Evolutionary conservation across 768 basidiomycete genomes (phyloP), one percentile per base, ranked within the genome.

Genomic region (Clathrus columnatus): DNA sequence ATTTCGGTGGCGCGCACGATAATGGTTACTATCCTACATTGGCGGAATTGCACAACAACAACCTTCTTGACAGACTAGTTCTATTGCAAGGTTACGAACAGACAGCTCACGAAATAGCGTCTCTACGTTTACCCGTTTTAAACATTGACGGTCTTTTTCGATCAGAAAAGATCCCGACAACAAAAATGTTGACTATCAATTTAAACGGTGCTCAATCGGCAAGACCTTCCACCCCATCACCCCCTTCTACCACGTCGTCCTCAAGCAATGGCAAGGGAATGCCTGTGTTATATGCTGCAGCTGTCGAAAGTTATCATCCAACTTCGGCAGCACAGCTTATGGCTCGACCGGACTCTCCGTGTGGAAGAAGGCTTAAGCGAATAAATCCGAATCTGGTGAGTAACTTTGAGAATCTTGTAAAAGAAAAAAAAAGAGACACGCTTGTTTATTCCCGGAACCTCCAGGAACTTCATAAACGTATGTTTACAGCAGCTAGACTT

Each of bases 381-480:
- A 75, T 87, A 57, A 86, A 88, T 65, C 82, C 84, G 28, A 78
- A 74, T 45, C 69, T 86, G 74, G 85, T 81, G 66, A 63, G 75
- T 67, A 32, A 29, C 18, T 10, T 17, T 16, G 2, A n/a, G 16
- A 48, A 16, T n/a, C n/a, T n/a, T 14, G 17, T 14, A 14, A 26
- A n/a, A 16, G 17, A 21, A 21, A 5, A 11, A 24, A 11, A 24
- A 48, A 7, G 17, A 59, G 56, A 24, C 53, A 46, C 44, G 36
- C 51, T 43, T 28, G 44, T 53, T 54, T 50, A 47, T 57, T 49
- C 20, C 16, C 44, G 48, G 44, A 32, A 27, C 58, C 41, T 29
- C 51, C 61, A 89, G 86, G 85, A 85, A 29, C 72, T 88, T 54
- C 86, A 88, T 64, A 86, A 87, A 73, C 85, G 86, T 85, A 65